Base-by-base conservation (phyloP, 2,329 filamentous ascomycete species). In the Colletotrichum acutatum region DNA sequence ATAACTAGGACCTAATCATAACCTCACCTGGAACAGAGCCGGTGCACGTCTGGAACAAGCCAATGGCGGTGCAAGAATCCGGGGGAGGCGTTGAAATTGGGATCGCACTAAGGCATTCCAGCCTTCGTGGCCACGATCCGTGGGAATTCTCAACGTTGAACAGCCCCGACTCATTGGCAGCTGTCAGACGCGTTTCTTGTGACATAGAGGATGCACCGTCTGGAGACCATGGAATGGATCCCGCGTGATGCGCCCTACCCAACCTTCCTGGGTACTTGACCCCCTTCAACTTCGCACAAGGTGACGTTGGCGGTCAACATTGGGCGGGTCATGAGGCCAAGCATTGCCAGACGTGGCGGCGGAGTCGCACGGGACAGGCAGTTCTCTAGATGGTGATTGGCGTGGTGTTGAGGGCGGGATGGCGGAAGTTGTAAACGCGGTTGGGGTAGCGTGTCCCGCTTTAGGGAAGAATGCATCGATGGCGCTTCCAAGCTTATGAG, bases 171-270 rank as follows among this genome's bases (percentile, higher is more conserved):
- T 63, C 24, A 68, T 14, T 63, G 65, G 37, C 69, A 63, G 69
- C 58, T 68, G 65, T 68, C 69, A 72, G 34, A 59, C 22, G 30
- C 24, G 14, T 49, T 14, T 34, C 12, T 42, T 52, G 53, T 53
- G 58, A 71, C 65, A 37, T 19, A 30, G 14, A 24, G 24, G 34
- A 22, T 8, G 52, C 37, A 22, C 24, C 58, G 52, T 62, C 52
- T 58, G 58, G 53, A 68, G 46, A 57, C 5, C 14, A 42, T 57
- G 52, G 32, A 60, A 26, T n/a, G 56, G 12, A 30, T n/a, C 56
- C 34, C 58, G 69, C 69, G 68, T 63, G 68, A 68, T 68, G 65
- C 58, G 37, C 58, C 65, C 26, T 42, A 37, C 49, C 68, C 49
- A 63, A 26, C 57, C 57, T 42, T 57, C 34, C 68, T 37, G 58